Base-by-base conservation (phyloP, 163 green algal species). In the Scenedesmus sp. region DNA sequence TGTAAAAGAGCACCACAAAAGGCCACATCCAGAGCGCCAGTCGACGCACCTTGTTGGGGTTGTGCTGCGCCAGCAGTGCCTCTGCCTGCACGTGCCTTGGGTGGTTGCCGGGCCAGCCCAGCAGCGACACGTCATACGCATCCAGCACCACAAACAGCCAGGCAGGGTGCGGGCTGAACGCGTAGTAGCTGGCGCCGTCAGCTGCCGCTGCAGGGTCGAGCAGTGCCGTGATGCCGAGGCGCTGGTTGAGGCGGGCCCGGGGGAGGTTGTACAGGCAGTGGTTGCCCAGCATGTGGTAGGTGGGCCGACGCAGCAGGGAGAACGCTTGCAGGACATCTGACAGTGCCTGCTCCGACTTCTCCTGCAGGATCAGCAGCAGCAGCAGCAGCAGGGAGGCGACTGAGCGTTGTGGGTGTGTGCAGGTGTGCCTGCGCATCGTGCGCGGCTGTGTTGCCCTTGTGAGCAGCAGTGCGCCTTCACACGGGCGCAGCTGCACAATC, bases 61-160 rank as follows among this genome's bases (percentile, higher is more conserved):
- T 98, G 26, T 93, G 79, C 33, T 88, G 73, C 15, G 93, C 61
- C n/a, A 98, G 87, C 59, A 96, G 93, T 5, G 70, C 26, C 24
- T 83, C 26, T 4, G 96, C 96, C 85, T 94, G 65, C 83, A 94
- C 53, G 53, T 97, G 95, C 81, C 91, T 89, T 18, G 95, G 94
- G 92, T 98, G 94, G 0, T 76, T 91, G 33, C 76, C 46, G 2
- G 93, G 93, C 94, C 96, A 97, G 43, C 96, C 96, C 68, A 97
- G 92, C n/a, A 97, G 84, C 22, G 79, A 94, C 2, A 98, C 87
- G 56, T 98, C 97, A 86, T 98, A 98, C 2, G 88, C 91, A 83
- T 98, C 97, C 26, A 97, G 84, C 43, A 97, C 92, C 20, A 98
- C 79, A 81, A 98, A 92, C 1, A 92, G 89, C 93, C 93, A 97